Evolutionary conservation across 805 yeast species (phyloP).

Genomic region (Priceomyces fermenticarens): DNA sequence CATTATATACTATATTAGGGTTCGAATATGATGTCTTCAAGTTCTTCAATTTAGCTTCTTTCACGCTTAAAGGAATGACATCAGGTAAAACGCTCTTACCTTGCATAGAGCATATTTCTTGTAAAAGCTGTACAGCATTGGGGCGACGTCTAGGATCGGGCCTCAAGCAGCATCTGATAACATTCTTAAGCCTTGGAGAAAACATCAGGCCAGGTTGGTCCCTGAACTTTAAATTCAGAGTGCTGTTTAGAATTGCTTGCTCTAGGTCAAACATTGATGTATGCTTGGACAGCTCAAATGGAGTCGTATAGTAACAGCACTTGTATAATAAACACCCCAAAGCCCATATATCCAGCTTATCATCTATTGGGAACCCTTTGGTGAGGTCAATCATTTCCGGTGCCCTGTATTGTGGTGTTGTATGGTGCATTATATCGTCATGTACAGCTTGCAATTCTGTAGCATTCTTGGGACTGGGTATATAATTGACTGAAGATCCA

Average conservation of each 20-base stretch:
- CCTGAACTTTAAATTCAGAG: slow-evolving; percentile 40
- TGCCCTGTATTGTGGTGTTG: slow-evolving; percentile 81
- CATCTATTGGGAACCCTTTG: slow-evolving; percentile 69
- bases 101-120: slow-evolving; percentile 63
- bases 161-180: slow-evolving; percentile 58
- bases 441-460: slow-evolving; percentile 60
- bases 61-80: slow-evolving; percentile 40
- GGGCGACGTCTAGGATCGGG: slow-evolving; percentile 74
- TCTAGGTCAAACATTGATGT: slow-evolving; percentile 44
- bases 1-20: too few relatives aligned
- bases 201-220: slow-evolving; percentile 51
- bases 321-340: slow-evolving; percentile 75
- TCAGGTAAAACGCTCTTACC: slow-evolving; percentile 38
- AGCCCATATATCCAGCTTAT: slow-evolving; percentile 86
- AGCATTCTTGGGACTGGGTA: slow-evolving; percentile 59
- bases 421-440: slow-evolving; percentile 70
- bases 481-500: slow-evolving; percentile 70
- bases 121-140: slow-evolving; percentile 65
- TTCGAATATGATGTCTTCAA: neutral
- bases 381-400: slow-evolving; percentile 82
- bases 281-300: slow-evolving; percentile 59
- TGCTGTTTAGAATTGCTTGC: slow-evolving; percentile 56
- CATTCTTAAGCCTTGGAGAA: slow-evolving; percentile 58
- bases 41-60: slow-evolving; percentile 12
- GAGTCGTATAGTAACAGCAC: slow-evolving; percentile 77